These are phyloP conservation scores for Hypoxylon rickii DNA, from an alignment of 495 filamentous ascomycete species.

Conservation along the genomic window DNA sequence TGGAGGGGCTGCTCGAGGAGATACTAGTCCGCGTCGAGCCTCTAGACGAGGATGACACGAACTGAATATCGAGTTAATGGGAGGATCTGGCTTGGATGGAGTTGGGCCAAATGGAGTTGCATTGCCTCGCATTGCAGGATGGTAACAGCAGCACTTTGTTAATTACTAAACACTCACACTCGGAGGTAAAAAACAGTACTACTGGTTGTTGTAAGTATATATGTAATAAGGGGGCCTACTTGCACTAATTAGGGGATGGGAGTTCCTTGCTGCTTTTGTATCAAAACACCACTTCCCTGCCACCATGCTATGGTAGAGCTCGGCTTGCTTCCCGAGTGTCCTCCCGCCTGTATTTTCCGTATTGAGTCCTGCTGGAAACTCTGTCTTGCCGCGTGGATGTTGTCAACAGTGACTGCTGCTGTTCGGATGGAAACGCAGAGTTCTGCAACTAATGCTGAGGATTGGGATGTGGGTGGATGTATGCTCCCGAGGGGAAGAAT, in stretches of 20 bases:
- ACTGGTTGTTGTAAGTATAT: constrained; percentile 27
- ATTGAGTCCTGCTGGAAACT: background rate
- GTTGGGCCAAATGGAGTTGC: too few relatives aligned
- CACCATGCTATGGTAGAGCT: background rate
- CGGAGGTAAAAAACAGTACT: background rate
- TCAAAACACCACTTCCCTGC: background rate
- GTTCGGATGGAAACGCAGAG: background rate
- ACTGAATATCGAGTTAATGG: constrained; percentile 17
- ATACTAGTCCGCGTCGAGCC: constrained; percentile 91
- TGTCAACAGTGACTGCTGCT: too few relatives aligned
- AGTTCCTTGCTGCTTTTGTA: background rate
- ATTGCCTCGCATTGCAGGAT: background rate
- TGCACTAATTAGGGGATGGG: background rate
- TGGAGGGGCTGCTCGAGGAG: constrained; percentile 93
- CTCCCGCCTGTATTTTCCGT: too few relatives aligned
- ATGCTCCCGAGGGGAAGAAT: background rate
- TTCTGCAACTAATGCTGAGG: too few relatives aligned
- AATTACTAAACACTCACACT: background rate
- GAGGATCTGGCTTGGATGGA: background rate
- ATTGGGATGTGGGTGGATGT: too few relatives aligned
- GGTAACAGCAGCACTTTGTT: background rate
- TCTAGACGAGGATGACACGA: constrained; percentile 66
- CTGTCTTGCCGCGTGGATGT: too few relatives aligned
- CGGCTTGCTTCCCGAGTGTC: too few relatives aligned
- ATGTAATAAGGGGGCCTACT: constrained; percentile 23